Conservation (phyloP, 2,329 filamentous ascomycete genomes). For the Cladosporium sp. region DNA sequence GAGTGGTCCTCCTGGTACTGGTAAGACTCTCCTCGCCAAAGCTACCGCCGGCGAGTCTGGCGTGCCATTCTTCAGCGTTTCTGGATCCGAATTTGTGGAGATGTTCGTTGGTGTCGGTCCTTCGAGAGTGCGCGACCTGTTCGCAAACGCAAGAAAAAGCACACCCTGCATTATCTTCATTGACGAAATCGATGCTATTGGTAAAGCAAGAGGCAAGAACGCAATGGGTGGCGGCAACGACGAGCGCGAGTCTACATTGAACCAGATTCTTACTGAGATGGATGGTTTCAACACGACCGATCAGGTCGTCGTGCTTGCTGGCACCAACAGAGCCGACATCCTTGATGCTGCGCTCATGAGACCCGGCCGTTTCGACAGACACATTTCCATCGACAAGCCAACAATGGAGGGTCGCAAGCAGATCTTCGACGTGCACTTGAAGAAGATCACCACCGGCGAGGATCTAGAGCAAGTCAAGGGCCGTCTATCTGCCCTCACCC, state of each 20-base stretch:
- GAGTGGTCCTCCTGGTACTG: constrained; percentile 94
- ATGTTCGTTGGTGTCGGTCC: constrained; percentile 99
- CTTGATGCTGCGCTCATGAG: constrained; percentile 95
- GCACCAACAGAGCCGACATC: constrained; percentile 92
- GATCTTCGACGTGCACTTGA: constrained; percentile 91
- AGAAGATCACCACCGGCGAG: constrained; percentile 90
- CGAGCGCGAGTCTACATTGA: constrained; percentile 92
- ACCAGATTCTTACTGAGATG: constrained; percentile 99
- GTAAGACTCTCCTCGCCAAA: constrained; percentile 96
- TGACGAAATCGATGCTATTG: constrained; percentile 97
- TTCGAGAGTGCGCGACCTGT: constrained; percentile 89
- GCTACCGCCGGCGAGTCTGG: constrained; percentile 95
- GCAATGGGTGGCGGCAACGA: constrained; percentile 89
- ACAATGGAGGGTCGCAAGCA: constrained; percentile 96
- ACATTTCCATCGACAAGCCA: constrained; percentile 90
- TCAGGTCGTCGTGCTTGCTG: constrained; percentile 92
- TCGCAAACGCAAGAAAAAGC: constrained; percentile 90
- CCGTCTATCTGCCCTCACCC: constrained; percentile 84
- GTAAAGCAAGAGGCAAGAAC: constrained; percentile 78
- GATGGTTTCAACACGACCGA: constrained; percentile 97
- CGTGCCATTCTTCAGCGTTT: constrained; percentile 97
- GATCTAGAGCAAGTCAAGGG: constrained; percentile 84
- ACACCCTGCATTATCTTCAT: constrained; percentile 99
- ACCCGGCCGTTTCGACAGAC: constrained; percentile 92
- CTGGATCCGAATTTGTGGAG: constrained; percentile 97